These are phyloP conservation scores for Coniella vitis DNA, from an alignment of 2,329 filamentous ascomycete genomes.

Conservation along the genomic window DNA sequence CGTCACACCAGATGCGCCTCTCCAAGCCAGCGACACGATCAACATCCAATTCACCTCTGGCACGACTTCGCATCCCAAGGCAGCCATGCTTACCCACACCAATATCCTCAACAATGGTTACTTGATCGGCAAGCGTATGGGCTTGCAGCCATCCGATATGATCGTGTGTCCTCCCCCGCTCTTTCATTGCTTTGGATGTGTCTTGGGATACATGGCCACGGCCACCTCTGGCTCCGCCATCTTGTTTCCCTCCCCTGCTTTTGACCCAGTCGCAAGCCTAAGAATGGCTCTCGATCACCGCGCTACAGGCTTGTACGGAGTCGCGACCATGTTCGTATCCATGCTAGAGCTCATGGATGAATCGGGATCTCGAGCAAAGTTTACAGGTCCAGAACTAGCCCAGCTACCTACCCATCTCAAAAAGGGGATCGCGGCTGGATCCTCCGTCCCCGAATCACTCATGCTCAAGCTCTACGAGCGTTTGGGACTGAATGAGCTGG, in stretches of 20 bases:
- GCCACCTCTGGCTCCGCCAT: conserved; percentile 73
- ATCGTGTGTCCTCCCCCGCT: conserved; percentile 82
- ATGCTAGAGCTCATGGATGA: conserved; percentile 65
- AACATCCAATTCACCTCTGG: conserved; percentile 98
- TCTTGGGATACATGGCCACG: conserved; percentile 94
- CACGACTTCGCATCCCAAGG: conserved; percentile 88
- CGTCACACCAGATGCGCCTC: conserved; percentile 37
- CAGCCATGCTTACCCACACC: conserved; percentile 77
- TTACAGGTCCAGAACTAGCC: conserved; percentile 13
- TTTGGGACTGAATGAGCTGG: conserved; percentile 73
- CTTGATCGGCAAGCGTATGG: conserved; percentile 80
- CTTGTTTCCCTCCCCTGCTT: conserved; percentile 80
- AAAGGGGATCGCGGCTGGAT: conserved; percentile 90
- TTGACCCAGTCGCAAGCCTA: conserved; percentile 70
- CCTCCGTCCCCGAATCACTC: conserved; percentile 72
- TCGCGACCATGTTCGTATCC: conserved; percentile 90
- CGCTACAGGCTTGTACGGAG: conserved; percentile 71
- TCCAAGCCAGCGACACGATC: conserved; percentile 62
- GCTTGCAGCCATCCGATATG: conserved; percentile 63
- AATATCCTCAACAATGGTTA: conserved; percentile 90
- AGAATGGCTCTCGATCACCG: conserved; percentile 44
- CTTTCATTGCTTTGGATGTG: conserved; percentile 85
- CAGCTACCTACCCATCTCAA: conserved; percentile 42
- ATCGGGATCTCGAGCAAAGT: neutral
- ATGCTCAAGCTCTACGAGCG: conserved; percentile 69